Conservation (phyloP, 2,329 filamentous ascomycete species). For the Aspergillus sp. region DNA sequence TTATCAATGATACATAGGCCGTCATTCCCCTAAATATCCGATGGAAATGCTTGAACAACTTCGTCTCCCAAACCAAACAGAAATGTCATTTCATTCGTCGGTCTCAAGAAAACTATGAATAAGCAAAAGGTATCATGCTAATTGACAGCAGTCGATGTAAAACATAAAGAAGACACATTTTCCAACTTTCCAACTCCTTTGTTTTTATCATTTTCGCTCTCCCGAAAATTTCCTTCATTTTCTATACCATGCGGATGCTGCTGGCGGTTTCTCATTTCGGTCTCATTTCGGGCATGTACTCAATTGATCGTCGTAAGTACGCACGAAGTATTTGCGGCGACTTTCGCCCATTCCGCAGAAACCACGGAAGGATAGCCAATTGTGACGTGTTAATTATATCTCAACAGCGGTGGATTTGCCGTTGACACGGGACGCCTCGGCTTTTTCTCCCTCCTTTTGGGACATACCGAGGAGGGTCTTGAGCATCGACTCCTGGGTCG, state of each 20-base stretch:
- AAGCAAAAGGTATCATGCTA: background rate
- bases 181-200: background rate
- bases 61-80: too few species aligned
- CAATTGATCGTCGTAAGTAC: background rate
- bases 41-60: too few species aligned
- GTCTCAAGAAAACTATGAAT: background rate
- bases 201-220: background rate
- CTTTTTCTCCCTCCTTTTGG: slow-evolving; percentile 15
- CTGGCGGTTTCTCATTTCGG: background rate
- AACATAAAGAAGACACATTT: background rate
- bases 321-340: background rate
- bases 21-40: too few species aligned
- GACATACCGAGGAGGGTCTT: slow-evolving; percentile 46
- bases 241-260: background rate
- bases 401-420: slow-evolving; percentile 28
- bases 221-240: background rate
- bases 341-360: background rate
- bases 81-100: background rate
- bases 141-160: background rate
- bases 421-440: slow-evolving; percentile 14
- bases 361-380: background rate
- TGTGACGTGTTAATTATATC: slow-evolving; percentile 22
- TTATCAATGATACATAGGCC: too few species aligned
- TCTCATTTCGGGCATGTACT: background rate
- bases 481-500: slow-evolving; percentile 69